Base-by-base conservation (phyloP, 176 grass and related monocot species). In the Cymbopogon citratus region DNA sequence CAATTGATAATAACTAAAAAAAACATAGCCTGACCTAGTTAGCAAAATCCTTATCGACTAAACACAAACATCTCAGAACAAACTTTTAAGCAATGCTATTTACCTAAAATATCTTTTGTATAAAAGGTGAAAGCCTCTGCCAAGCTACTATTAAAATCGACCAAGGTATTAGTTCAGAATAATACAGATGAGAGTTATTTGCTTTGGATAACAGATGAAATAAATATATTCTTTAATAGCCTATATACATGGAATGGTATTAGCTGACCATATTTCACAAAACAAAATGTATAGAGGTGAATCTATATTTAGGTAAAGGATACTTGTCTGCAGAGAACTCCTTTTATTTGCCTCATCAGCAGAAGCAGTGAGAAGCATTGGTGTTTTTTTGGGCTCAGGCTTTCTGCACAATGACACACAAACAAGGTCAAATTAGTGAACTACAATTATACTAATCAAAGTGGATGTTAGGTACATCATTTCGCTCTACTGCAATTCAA, bases 281-380 rank as follows among this genome's bases (percentile, higher is more conserved):
- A 59, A 68, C 27, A 40, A 83, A 34, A 68, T 45, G 60, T 60
- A 38, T 10, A 51, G 45, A 51, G 36, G 12, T 29, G 31, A 66
- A 71, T 34, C 75, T 71, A 71, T 70, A 84, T 38, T 68, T 77
- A 62, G 48, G 18, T 6, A 39, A 85, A 91, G 86, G 86, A 93
- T 85, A 90, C 85, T 90, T 85, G 66, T 83, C 66, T 78, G 62
- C 3, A 19, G 24, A 79, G 56, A 51, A 76, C 84, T 87, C 72
- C 87, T 98, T 91, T 89, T 98, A 86, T 60, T 91, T 41, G 79
- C 76, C 35, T 89, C 90, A 33, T 91, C 85, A 35, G 33, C 74
- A 81, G 90, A 71, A 77, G 90, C 84, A 74, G 90, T 85, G 36
- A 98, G 95, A 65, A 94, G 86, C 88, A 90, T 85, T 80, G 84